These are phyloP conservation scores for Avena insularis DNA, from an alignment of 176 grass and related monocot genomes.

Conservation along the genomic window DNA sequence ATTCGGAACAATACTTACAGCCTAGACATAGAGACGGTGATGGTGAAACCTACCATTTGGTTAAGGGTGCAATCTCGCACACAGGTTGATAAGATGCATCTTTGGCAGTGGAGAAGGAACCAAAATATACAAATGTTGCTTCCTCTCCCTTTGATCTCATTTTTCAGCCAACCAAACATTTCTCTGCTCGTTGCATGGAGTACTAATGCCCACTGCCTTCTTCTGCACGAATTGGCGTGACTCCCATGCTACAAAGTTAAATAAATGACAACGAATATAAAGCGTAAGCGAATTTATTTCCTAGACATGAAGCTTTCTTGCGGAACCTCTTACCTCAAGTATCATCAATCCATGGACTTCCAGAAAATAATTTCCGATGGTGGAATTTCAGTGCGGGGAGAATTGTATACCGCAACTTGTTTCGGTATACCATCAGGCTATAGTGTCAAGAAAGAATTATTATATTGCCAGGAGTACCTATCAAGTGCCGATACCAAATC, in stretches of 20 bases:
- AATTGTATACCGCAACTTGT: constrained; percentile 44
- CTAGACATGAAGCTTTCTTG: constrained; percentile 12
- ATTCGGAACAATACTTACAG: constrained; percentile 38
- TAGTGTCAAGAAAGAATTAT: background rate
- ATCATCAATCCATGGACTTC: constrained; percentile 23
- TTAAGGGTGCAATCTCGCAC: constrained; percentile 31
- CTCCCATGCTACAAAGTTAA: constrained; percentile 41
- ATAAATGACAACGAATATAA: constrained; percentile 45
- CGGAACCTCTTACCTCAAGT: constrained; percentile 22
- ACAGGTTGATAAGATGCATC: constrained; percentile 55
- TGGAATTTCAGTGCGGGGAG: constrained; percentile 30
- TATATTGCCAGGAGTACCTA: constrained; percentile 39
- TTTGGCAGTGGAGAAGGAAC: constrained; percentile 61
- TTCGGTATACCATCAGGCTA: constrained; percentile 1
- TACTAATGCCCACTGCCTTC: constrained; percentile 37
- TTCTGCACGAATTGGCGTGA: constrained; percentile 37
- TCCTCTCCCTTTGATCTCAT: constrained; percentile 1
- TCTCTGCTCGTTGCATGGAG: constrained; percentile 12
- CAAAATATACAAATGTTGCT: constrained; percentile 43
- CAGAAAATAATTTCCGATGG: constrained; percentile 22
- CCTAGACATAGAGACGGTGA: constrained; percentile 38
- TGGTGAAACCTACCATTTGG: constrained; percentile 26
- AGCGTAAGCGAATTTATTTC: constrained; percentile 38
- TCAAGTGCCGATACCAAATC: constrained; percentile 42
- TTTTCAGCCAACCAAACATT: constrained; percentile 37